Conservation (phyloP, 2,329 filamentous ascomycete species). For the Metarhizium humberi region DNA sequence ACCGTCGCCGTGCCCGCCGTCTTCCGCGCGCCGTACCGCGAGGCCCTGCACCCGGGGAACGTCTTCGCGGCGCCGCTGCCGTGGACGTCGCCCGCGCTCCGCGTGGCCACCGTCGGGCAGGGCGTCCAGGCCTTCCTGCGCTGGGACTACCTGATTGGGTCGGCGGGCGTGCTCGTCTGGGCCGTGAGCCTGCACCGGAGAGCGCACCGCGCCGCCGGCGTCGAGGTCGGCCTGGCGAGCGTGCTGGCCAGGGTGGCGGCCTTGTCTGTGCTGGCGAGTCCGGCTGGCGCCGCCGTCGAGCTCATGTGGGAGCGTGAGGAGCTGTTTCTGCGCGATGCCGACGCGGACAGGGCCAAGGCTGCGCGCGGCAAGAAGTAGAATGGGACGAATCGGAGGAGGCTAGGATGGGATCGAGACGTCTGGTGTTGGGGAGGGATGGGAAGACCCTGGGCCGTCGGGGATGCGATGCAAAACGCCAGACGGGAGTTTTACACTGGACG, state of each 20-base stretch:
- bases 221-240: neutral
- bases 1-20: conserved; percentile 8
- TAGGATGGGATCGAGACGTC: too few relatives aligned
- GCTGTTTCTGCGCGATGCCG: conserved; percentile 3
- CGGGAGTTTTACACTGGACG: too few relatives aligned
- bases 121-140: conserved; percentile 10
- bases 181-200: conserved; percentile 7
- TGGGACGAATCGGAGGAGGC: neutral
- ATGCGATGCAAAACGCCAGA: too few relatives aligned
- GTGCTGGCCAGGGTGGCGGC: conserved; percentile 2
- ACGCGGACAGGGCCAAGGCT: neutral
- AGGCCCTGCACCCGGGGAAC: conserved; percentile 8
- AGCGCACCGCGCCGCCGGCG: conserved; percentile 4
- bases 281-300: conserved; percentile 10
- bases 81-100: conserved; percentile 6
- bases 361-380: neutral
- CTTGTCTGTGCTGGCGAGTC: conserved; percentile 8
- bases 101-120: conserved; percentile 9
- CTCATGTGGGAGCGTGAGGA: conserved; percentile 15
- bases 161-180: conserved; percentile 11
- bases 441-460: too few relatives aligned
- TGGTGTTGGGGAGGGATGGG: too few relatives aligned
- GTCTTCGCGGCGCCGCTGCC: conserved; percentile 9
- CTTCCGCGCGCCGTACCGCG: conserved; percentile 4
- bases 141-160: conserved; percentile 12